Evolutionary conservation across 345 rosid genomes (phyloP).

Genomic region (Toxicodendron radicans): DNA sequence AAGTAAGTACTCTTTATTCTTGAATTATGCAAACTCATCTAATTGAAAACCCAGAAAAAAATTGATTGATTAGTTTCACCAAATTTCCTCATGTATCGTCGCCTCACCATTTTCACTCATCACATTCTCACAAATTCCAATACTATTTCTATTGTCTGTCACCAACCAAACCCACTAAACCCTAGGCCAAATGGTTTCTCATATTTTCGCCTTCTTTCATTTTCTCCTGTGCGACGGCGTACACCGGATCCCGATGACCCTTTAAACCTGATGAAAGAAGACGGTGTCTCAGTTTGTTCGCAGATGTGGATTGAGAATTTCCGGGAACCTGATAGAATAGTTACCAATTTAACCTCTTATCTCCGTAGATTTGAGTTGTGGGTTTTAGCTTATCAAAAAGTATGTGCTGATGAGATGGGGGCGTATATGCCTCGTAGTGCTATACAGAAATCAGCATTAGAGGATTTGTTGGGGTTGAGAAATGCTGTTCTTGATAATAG

Average conservation of each 20-base stretch:
- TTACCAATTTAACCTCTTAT: constrained; percentile 59
- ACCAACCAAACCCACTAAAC: constrained; percentile 23
- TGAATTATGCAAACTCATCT: background rate
- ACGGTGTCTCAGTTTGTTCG: constrained; percentile 89
- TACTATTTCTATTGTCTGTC: constrained; percentile 21
- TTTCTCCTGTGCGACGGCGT: constrained; percentile 49
- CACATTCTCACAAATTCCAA: constrained; percentile 31
- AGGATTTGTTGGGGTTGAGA: constrained; percentile 76
- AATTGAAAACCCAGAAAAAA: background rate
- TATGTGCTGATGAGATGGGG: constrained; percentile 80
- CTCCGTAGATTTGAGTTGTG: constrained; percentile 85
- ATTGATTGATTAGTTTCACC: background rate
- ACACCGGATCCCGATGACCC: constrained; percentile 84
- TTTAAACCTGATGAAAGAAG: constrained; percentile 77
- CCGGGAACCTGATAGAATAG: constrained; percentile 51
- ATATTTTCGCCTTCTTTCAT: constrained; percentile 51
- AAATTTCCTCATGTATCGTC: constrained; percentile 49
- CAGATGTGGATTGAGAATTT: constrained; percentile 88
- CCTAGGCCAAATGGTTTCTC: constrained; percentile 26
- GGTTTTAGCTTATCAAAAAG: constrained; percentile 95
- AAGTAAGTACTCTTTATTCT: background rate
- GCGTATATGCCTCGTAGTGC: constrained; percentile 86
- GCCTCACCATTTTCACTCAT: constrained; percentile 33
- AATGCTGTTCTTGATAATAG: constrained; percentile 94
- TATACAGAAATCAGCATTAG: constrained; percentile 70